Percentiles rank a stretch among this genome's conserved stretches.
Conservation (phyloP, 2,329 filamentous ascomycete genomes). For the Zasmidium citrigriseum region DNA sequence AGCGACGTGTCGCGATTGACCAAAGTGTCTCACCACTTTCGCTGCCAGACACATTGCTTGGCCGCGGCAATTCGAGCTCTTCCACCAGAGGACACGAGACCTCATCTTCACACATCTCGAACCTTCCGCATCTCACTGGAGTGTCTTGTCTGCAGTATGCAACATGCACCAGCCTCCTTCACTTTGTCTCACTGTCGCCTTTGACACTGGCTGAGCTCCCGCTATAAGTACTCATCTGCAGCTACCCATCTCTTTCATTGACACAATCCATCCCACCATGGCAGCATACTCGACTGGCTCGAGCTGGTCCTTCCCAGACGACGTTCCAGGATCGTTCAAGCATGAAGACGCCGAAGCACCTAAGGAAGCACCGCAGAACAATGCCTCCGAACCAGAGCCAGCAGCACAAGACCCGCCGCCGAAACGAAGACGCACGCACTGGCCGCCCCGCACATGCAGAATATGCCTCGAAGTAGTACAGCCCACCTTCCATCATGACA, state of each 20-base stretch:
- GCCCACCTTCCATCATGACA: slow-evolving; percentile 55
- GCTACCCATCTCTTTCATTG: slow-evolving; percentile 1
- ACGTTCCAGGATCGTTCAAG: slow-evolving; percentile 38
- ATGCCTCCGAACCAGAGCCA: slow-evolving; percentile 13
- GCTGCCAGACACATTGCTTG: not conserved
- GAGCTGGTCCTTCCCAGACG: slow-evolving; percentile 51
- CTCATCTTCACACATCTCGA: not conserved
- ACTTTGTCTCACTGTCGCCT: not conserved
- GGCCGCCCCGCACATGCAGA: slow-evolving; percentile 75
- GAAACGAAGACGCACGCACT: slow-evolving; percentile 50
- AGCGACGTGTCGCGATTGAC: not conserved
- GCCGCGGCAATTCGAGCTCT: not conserved
- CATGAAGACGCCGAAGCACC: slow-evolving; percentile 11
- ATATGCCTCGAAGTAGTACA: slow-evolving; percentile 79
- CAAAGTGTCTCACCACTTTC: not conserved
- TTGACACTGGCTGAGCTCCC: not conserved
- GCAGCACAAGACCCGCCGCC: slow-evolving; percentile 14
- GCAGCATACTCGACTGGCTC: slow-evolving; percentile 42
- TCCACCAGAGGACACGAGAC: not conserved
- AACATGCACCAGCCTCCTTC: not conserved
- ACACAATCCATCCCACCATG: slow-evolving; percentile 34
- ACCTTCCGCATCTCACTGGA: not conserved
- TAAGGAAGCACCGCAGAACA: not conserved
- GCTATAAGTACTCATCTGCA: not conserved
- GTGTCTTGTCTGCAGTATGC: not conserved